Evolutionary conservation across 139 green algal genomes (phyloP), one percentile per base, ranked within the genome.

Genomic region (Chlorokybus atmophyticus): DNA sequence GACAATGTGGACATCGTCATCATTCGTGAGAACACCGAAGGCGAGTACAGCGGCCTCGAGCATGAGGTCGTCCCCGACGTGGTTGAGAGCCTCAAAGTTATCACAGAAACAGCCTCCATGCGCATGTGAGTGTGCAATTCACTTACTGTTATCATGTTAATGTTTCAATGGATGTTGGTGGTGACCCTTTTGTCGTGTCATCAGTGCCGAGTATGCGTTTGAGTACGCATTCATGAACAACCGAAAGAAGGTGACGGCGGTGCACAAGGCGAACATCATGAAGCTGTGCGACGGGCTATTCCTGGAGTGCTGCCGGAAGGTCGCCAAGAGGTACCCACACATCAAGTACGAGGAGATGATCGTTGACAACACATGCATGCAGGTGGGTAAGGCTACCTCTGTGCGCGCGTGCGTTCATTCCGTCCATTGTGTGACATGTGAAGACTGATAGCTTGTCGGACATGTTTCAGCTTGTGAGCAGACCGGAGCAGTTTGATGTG

Each of bases 251-350:
- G 66, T 74, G 40, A 74, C 66, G 19, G 66, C 66, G 21, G 66
- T 74, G 21, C 66, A 74, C 55, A 74, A 74, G 56, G 66, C 66
- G 2, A 74, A 74, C 63, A 74, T 74, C 56, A 74, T 74, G 66
- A 74, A 74, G 53, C 66, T 74, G n/a, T 57, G 39, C 50, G 66
- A 74, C 50, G 66, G 66, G 5, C 63, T 73, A 17, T 74, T 74
- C 25, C 64, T 79, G 2, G 60, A 77, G 29, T 73, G 59, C 8
- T 71, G 63, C 29, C 63, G 63, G 3, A 59, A 66, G 35, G 63
- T 71, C 30, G 62, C 63, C 39, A 71, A 71, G 44, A 3, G 1
- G 23, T 71, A 71, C 59, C 48, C 52, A 10, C 78, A 17, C 14
- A 21, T 52, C 44, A 52, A 52, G 44, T 52, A 30, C 66, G 66